Base-by-base conservation (phyloP, 495 filamentous ascomycete species). In the Penicillium flavigenum region DNA sequence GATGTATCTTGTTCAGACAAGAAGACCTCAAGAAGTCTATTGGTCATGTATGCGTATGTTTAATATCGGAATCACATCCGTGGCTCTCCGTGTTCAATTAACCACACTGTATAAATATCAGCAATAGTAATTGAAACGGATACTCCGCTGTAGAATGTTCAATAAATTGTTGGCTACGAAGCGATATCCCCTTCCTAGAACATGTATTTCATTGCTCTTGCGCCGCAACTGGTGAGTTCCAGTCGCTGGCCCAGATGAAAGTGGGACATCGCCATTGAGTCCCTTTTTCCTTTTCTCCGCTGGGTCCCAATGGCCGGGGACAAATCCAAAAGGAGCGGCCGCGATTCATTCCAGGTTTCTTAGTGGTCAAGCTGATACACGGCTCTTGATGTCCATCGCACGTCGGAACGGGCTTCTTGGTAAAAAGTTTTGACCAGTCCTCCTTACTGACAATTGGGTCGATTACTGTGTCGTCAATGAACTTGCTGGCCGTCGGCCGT, bases 211-310 rank as follows among this genome's bases (percentile, higher is more conserved):
- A 63, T 44, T 31, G 12, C 43, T 52, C 57, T 24, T 51, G 59
- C 45, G 39, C 32, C 59, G 57, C 19, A 32, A 49, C 50, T 8
- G 61, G 61, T 9, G 72, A 54, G 60, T 81, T 86, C 90, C 90
- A 93, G 63, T 94, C 90, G 61, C 88, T 93, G 41, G 85, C 85
- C 92, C 92, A 96, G 53, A 96, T 91, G 63, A 96, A 96, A 0
- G 91, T 96, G 2, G 77, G 70, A 69, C 92, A 96, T 3, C 90
- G 84, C 85, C 92, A 96, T 62, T 92, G 77, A 0, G 90, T 91
- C 1, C 87, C 87, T 44, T 75, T 84, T 67, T 96, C 91, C 61
- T 93, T 94, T 48, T 85, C 78, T 3, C 92, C 92, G 3, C 86
- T 86, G 1, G 92, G 92, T 0, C 92, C 92, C 11, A 96, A 66